Conservation (phyloP, 148 eudicot genomes). For the Tetragonia tetragonoides region DNA sequence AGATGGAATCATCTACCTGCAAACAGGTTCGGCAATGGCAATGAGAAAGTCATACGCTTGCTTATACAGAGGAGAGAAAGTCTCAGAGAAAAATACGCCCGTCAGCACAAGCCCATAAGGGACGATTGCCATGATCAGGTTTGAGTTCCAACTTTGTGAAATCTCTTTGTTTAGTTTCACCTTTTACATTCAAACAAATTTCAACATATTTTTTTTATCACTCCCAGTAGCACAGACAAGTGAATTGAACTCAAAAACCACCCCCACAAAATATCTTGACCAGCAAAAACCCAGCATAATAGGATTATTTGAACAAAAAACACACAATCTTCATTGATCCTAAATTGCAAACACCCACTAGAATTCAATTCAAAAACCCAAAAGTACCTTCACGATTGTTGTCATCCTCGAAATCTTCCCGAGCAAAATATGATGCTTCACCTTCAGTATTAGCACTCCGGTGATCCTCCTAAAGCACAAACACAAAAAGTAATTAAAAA, state of each 20-base stretch:
- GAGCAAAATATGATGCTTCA: conserved; percentile 38
- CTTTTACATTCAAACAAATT: conserved; percentile 14
- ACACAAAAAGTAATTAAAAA: neutral
- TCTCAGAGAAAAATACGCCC: conserved; percentile 96
- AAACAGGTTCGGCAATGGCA: conserved; percentile 97
- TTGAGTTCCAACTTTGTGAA: conserved; percentile 87
- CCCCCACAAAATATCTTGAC: too few relatives aligned
- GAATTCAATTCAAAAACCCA: neutral
- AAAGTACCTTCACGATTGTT: conserved; percentile 43
- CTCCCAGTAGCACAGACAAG: neutral
- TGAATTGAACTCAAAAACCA: conserved; percentile 1
- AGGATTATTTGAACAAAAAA: neutral
- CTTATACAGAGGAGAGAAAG: conserved; percentile 86
- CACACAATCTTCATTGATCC: neutral
- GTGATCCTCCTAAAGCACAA: conserved; percentile 41
- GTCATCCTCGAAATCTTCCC: conserved; percentile 54
- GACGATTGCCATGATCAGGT: conserved; percentile 83
- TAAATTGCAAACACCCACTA: neutral
- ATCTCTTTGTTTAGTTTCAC: conserved; percentile 71
- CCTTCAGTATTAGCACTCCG: conserved; percentile 39
- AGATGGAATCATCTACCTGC: conserved; percentile 54
- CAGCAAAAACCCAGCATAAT: neutral
- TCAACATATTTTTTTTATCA: conserved; percentile 16
- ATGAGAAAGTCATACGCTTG: conserved; percentile 99
- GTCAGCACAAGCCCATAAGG: conserved; percentile 98